These are phyloP conservation scores for Candida odintsovae DNA, from an alignment of 805 yeast genomes.

Conservation along the genomic window DNA sequence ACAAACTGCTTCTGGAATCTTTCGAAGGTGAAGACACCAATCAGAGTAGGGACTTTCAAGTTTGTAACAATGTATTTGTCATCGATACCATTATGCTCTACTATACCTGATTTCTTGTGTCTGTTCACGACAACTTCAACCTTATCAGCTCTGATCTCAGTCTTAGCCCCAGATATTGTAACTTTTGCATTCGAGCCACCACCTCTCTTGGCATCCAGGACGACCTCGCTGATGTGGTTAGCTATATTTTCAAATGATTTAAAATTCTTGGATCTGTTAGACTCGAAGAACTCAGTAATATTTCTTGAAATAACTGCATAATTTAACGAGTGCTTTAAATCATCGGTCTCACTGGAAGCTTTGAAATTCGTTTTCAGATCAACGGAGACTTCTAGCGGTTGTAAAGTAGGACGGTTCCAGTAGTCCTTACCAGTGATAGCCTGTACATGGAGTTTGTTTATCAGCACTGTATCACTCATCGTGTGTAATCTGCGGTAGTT, in stretches of 20 bases:
- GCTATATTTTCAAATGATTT: slow-evolving; percentile 36
- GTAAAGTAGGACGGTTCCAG: slow-evolving; percentile 64
- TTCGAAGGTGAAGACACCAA: slow-evolving; percentile 93
- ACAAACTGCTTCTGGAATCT: slow-evolving; percentile 77
- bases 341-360: slow-evolving; percentile 75
- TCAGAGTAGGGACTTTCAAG: slow-evolving; percentile 62
- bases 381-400: slow-evolving; percentile 58
- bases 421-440: slow-evolving; percentile 70
- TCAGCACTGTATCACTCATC: slow-evolving; percentile 18
- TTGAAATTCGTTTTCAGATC: slow-evolving; percentile 61
- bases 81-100: slow-evolving; percentile 3
- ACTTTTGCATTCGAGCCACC: slow-evolving; percentile 42
- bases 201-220: slow-evolving; percentile 36
- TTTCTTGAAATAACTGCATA: slow-evolving; percentile 79
- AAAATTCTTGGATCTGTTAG: slow-evolving; percentile 32
- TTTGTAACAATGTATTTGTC: slow-evolving; percentile 37
- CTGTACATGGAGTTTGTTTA: slow-evolving; percentile 45
- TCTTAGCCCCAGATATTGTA: slow-evolving; percentile 41
- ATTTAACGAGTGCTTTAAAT: slow-evolving; percentile 75
- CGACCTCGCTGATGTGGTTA: slow-evolving; percentile 37
- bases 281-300: slow-evolving; percentile 46
- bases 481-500: slow-evolving; percentile 25
- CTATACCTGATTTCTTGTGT: slow-evolving; percentile 15
- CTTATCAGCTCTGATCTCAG: slow-evolving; percentile 52
- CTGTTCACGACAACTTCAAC: slow-evolving; percentile 38